These are phyloP conservation scores for Fusarium paranaense DNA, from an alignment of 2,329 filamentous ascomycete species.

Conservation along the genomic window DNA sequence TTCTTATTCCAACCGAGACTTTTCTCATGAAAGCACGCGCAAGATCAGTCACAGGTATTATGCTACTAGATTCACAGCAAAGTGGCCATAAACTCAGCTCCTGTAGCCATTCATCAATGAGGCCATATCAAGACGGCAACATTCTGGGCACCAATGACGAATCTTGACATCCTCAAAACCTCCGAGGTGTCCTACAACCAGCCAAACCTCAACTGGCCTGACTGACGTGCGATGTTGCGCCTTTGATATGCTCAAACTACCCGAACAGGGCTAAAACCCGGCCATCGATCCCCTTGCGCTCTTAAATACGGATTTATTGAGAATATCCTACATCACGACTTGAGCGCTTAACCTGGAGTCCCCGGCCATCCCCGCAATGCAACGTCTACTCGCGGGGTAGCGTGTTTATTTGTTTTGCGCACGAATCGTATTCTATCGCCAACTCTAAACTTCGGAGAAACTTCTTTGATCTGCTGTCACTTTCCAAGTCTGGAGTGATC, in stretches of 20 bases:
- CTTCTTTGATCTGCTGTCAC: not conserved
- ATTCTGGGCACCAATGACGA: not conserved
- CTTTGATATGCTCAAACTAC: not conserved
- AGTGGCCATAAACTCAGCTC: not conserved
- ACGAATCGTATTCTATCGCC: constrained; percentile 11
- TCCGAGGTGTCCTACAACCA: not conserved
- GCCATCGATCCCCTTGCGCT: not conserved
- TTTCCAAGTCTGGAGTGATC: not conserved
- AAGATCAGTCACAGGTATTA: not conserved
- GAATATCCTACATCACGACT: not conserved
- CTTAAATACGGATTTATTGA: not conserved
- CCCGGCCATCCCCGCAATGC: not conserved
- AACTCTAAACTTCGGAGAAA: not conserved
- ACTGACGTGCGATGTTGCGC: not conserved
- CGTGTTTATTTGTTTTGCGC: constrained; percentile 1
- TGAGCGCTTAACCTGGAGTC: not conserved
- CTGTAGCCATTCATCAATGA: fast-evolving
- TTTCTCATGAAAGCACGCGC: not conserved
- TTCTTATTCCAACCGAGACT: not conserved
- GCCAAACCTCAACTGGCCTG: not conserved
- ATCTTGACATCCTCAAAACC: not conserved
- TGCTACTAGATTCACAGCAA: not conserved
- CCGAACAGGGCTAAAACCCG: not conserved
- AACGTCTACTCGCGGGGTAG: constrained; percentile 15
- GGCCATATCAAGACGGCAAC: not conserved